phyloP scores from a whole-genome alignment of 768 basidiomycete genomes.

The Boletales sp. region DNA sequence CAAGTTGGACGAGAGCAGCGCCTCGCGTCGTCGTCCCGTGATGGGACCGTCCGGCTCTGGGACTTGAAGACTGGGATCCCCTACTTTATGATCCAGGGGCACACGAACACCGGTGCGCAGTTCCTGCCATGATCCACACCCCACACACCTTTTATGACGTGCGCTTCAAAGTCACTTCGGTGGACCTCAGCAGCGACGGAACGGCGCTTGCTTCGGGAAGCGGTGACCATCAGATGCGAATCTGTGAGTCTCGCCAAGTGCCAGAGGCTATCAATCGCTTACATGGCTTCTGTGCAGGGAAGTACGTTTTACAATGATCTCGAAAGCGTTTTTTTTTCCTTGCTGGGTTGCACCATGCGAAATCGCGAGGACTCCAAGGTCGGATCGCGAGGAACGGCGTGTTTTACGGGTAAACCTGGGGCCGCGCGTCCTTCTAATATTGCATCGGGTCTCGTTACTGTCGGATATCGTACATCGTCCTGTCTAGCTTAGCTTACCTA shows the following conservation, averaged over 20 bases:
- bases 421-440: conserved; percentile 3
- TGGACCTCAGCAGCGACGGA: conserved; percentile 35
- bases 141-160: conserved; percentile 9
- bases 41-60: conserved; percentile 36
- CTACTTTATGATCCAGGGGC: conserved; percentile 35
- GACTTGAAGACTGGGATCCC: conserved; percentile 29
- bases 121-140: conserved; percentile 20
- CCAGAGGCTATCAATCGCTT: conserved; percentile 14
- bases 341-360: not conserved
- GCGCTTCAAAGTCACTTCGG: conserved; percentile 31
- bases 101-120: conserved; percentile 31
- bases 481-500: conserved; percentile 28
- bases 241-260: conserved; percentile 27
- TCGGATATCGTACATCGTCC: no score
- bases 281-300: conserved; percentile 19
- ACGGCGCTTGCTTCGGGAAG: conserved; percentile 34
- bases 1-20: conserved; percentile 32
- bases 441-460: not conserved
- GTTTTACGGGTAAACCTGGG: conserved; percentile 1
- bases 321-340: not conserved
- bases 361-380: not conserved
- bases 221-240: conserved; percentile 35
- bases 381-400: conserved; percentile 8
- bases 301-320: conserved; percentile 25
- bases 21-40: conserved; percentile 37